Evolutionary conservation across 176 grass and related monocot species (phyloP), one percentile per base, ranked within the genome.

Genomic region (Triticum turgidum): DNA sequence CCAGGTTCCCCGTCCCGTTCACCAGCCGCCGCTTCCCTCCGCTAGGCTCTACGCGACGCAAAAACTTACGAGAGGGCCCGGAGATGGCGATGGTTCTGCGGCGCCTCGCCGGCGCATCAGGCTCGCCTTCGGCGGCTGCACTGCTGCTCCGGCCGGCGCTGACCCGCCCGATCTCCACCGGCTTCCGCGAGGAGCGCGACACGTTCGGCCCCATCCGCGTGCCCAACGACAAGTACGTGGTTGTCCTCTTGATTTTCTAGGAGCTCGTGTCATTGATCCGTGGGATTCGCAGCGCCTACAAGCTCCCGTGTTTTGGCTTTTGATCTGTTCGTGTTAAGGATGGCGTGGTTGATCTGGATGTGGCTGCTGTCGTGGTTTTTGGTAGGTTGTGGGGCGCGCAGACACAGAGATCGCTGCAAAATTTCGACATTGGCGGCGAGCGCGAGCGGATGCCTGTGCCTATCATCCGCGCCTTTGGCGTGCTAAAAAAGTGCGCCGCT

Each of bases 361-460:
- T 32, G 71, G 49, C 21, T 75, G 7, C 7, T 85, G 35, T 65
- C n/a, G 11, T 30, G 32, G 44, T 83, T 10, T 33, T 86, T 37
- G n/a, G 38, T 67, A 99, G 97, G 87, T 70, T 99, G 80, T 99
- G 97, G 97, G 94, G 97, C 30, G 97, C 97, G 67, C 97, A 99
- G 88, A 99, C 97, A 63, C 97, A 99, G 89, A 92, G 97, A 65
- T 99, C 97, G 62, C 82, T 99, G 77, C 94, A 97, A 83, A 99
- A 99, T 21, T 99, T 99, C 51, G 92, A 99, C 20, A 99, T 99
- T 37, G 94, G 97, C 9, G 94, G 97, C 1, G 90, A 92, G 65
- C 84, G 85, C 33, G 94, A 99, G 82, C 83, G 87, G 78, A 99
- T 99, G 97, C 97, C 97, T 0, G 97, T 90, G 56, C 94, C 90